Base-by-base conservation (phyloP, 768 basidiomycete species). In the Pleurotus salmoneostramineus region DNA sequence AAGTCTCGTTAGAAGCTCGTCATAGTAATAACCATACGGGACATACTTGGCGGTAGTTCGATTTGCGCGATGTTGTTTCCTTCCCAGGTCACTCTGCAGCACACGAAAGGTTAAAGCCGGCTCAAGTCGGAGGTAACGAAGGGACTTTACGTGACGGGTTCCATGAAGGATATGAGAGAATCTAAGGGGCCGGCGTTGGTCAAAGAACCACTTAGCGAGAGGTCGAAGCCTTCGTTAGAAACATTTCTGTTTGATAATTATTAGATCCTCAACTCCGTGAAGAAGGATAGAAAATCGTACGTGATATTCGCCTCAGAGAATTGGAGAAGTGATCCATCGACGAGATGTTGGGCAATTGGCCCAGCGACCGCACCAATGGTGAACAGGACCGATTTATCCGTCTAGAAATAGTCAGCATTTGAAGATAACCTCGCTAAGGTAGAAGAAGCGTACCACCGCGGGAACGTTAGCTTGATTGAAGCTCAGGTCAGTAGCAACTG, bases 311-410 rank as follows among this genome's bases (percentile, higher is more conserved):
- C 88, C 46, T 75, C 72, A 33, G 65, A 74, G 66, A 89, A 89
- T 6, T 73, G 71, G 50, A 90, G 66, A 4, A 73, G 60, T 0
- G 88, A 76, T 15, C 74, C 75, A 48, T 84, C 78, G 27, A 90
- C 87, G 12, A 91, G 76, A 62, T 77, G 73, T 68, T 89, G 88
- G 2, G 84, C 80, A 32, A 86, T 72, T 11, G 88, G 85, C 14
- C 78, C 83, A 43, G 87, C 84, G 33, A 89, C 85, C 3, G 82
- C 85, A n/a, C 87, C 85, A 42, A 89, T 84, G 50, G 89, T 75
- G 69, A 81, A 88, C 27, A 91, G 69, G 0, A 78, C 81, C 2
- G 83, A 83, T 60, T 77, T 64, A 66, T 89, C 89, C 2, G 83
- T 85, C 82, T 88, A 58, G 4, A 50, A 48, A 44, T 34, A 46